Evolutionary conservation across 495 filamentous ascomycete species (phyloP).

Genomic region (Daldinia grandis): DNA sequence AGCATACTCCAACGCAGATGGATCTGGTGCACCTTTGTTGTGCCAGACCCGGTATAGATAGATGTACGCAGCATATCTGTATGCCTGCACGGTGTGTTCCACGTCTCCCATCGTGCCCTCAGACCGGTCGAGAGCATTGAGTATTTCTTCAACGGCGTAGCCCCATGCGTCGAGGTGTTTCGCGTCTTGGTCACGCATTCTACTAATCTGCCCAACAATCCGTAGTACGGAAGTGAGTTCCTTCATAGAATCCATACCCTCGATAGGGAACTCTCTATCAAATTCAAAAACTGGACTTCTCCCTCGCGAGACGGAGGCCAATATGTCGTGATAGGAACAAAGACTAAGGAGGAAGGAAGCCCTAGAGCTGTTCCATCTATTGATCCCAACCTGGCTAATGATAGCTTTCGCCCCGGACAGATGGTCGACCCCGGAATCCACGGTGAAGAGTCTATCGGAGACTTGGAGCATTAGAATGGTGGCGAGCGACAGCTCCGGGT

Average conservation of each 20-base stretch:
- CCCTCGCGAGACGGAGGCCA: conserved; percentile 40
- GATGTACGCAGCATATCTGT: conserved; percentile 43
- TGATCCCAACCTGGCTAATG: conserved; percentile 25
- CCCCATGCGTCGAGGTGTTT: conserved; percentile 25
- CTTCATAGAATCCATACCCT: conserved; percentile 37
- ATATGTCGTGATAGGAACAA: conserved; percentile 43
- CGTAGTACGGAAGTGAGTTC: conserved; percentile 35
- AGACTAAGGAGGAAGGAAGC: conserved; percentile 42
- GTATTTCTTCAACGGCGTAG: conserved; percentile 19
- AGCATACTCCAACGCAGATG: conserved; percentile 32
- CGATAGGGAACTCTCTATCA: conserved; percentile 25
- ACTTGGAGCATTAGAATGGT: conserved; percentile 43
- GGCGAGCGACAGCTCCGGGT: conserved; percentile 41
- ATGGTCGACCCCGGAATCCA: conserved; percentile 44
- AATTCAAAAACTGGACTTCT: conserved; percentile 41
- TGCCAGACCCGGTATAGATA: conserved; percentile 47
- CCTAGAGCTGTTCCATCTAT: conserved; percentile 26
- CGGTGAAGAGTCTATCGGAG: conserved; percentile 42
- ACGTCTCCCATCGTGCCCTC: conserved; percentile 27
- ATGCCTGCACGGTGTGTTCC: conserved; percentile 40
- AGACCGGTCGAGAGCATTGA: conserved; percentile 25
- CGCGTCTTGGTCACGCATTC: conserved; percentile 29
- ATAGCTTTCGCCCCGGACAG: conserved; percentile 43
- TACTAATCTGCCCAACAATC: conserved; percentile 42
- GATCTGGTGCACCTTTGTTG: conserved; percentile 39